A percentile compares a stretch with the other conserved stretches of the same genome.
phyloP scores from a whole-genome alignment of 257 asterid genomes.

The Solanum okadae region DNA sequence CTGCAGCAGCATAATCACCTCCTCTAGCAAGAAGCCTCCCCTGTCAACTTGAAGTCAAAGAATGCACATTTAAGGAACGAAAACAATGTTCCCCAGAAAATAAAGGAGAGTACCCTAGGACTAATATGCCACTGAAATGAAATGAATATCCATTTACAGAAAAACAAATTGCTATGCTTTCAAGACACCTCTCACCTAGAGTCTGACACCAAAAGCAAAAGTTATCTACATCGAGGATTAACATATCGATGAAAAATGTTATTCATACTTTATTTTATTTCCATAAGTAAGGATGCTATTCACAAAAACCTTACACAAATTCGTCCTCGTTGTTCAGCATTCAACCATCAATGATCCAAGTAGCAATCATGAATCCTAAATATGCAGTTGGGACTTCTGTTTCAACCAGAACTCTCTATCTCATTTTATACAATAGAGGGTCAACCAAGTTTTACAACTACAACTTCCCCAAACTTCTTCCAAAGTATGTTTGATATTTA shows the following conservation, averaged over 20 bases:
- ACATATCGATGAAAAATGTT: not conserved
- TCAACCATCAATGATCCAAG: not conserved
- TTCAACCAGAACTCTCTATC: not conserved
- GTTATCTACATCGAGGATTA: not conserved
- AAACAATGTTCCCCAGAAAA: not conserved
- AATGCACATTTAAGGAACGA: conserved; percentile 31
- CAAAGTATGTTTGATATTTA: not conserved
- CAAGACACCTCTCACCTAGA: not conserved
- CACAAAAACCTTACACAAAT: not conserved
- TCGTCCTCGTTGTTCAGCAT: not conserved
- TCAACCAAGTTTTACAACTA: not conserved
- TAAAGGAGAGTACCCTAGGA: not conserved
- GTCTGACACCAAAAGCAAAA: not conserved
- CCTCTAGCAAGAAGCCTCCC: conserved; percentile 96
- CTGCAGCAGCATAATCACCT: conserved; percentile 84
- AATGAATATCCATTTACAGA: not conserved
- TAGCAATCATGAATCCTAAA: not conserved
- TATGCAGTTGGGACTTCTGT: not conserved
- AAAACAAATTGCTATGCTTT: not conserved
- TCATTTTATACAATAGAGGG: not conserved
- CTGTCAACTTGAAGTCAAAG: conserved; percentile 96
- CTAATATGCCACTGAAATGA: not conserved
- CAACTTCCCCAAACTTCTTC: not conserved
- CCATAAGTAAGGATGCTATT: not conserved
- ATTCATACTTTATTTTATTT: not conserved